Conservation (phyloP, 768 basidiomycete genomes). For the Mycena rosella region DNA sequence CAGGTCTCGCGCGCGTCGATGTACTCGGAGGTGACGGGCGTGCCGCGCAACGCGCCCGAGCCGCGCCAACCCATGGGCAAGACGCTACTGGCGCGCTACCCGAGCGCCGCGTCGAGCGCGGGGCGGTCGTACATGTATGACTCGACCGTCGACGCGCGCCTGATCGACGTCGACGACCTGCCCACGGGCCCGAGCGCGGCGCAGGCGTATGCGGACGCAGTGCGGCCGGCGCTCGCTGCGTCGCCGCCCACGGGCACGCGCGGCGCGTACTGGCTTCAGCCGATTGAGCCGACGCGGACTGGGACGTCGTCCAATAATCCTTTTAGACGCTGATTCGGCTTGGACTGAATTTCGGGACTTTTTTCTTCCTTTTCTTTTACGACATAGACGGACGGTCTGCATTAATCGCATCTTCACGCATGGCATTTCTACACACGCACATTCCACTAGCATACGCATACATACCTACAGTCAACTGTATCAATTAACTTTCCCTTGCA, state of each 20-base stretch:
- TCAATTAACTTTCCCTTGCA: not conserved
- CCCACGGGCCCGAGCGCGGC: constrained; percentile 62
- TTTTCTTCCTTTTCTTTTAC: not conserved
- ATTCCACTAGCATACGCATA: not conserved
- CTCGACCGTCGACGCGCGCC: constrained; percentile 42
- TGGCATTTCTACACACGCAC: not conserved
- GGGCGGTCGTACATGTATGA: constrained; percentile 65
- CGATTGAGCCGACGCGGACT: constrained; percentile 45
- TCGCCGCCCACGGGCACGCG: constrained; percentile 46
- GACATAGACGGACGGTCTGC: not conserved
- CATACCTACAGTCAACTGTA: not conserved
- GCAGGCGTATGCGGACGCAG: constrained; percentile 67
- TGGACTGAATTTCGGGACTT: constrained; percentile 11
- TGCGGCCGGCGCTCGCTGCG: constrained; percentile 51
- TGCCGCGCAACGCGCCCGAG: constrained; percentile 70
- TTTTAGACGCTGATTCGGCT: constrained; percentile 56
- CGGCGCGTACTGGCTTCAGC: constrained; percentile 58
- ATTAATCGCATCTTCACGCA: constrained; percentile 2
- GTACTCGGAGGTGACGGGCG: constrained; percentile 79
- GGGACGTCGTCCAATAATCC: constrained; percentile 67
- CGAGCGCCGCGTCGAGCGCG: constrained; percentile 49
- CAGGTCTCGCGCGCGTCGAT: constrained; percentile 62
- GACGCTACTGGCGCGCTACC: constrained; percentile 41
- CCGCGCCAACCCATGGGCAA: constrained; percentile 79
- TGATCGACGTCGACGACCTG: constrained; percentile 44